Evolutionary conservation across 495 filamentous ascomycete genomes (phyloP), one percentile per base, ranked within the genome.

Genomic region (Venustampulla echinocandica): DNA sequence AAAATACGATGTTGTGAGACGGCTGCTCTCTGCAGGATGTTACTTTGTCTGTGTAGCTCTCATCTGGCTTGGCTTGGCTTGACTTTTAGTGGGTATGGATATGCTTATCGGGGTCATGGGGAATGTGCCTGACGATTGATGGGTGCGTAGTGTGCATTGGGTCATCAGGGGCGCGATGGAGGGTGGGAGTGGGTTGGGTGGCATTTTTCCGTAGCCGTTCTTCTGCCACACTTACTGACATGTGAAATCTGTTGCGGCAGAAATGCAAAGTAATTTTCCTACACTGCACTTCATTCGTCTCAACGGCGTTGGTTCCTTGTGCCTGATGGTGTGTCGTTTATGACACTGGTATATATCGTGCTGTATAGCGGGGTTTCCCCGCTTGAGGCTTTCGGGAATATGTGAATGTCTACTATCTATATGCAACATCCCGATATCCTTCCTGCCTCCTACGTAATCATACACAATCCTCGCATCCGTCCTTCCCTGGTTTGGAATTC

Each of bases 181-280:
- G 20, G 10, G 11, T 30, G 30, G 42, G 30, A 10, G 36, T n/a
- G 27, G 3, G 35, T 30, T 22, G 15, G 18, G 11, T 41, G 22
- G 15, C 21, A 23, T 50, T 53, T 46, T 55, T 48, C 40, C 23
- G 27, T 48, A 41, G 44, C 47, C 38, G 39, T 40, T 46, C 53
- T 47, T 48, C 44, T 50, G 48, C 48, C 40, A 55, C 46, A 47
- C 32, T 46, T 50, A 34, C 48, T 46, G 33, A 47, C 28, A 45
- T 30, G 30, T 35, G 33, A n/a, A 22, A 43, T 48, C 35, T 46
- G 24, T 50, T 51, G 32, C 34, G 39, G 53, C 4, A 44, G 52
- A 55, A 55, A n/a, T n/a, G n/a, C 52, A 43, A 51, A 54, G 46
- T 38, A 46, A 50, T 47, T 55, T 55, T 55, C 53, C 53, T 55